Evolutionary conservation across 2,329 filamentous ascomycete genomes (phyloP), one percentile per base, ranked within the genome.

Genomic region (Pseudofabraea citricarpa): DNA sequence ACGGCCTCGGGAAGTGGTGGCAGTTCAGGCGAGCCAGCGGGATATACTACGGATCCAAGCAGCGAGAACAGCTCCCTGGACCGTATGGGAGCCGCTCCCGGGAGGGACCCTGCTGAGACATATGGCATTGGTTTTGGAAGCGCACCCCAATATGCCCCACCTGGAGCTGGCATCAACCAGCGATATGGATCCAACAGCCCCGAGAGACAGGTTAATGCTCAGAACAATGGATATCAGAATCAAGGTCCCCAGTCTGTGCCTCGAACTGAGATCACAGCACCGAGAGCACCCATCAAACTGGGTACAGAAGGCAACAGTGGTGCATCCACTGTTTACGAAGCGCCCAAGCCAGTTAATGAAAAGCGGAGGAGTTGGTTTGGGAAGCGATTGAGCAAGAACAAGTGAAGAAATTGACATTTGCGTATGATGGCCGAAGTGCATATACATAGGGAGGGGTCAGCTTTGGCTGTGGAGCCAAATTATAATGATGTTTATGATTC

Each of bases 11-110:
- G 81, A 18, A 87, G 82, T 57, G 86, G 82, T 27, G 35, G 53
- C 39, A 85, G 79, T 54, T 80, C 83, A 50, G 81, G 71, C 42
- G 90, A 95, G 45, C 82, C 82, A 10, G 83, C 79, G 59, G 83
- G 82, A 44, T 90, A 93, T 64, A 83, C 84, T 52, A 95, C 89
- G 47, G 90, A 95, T 60, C 90, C 87, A 32, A 69, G 87, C 68
- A 95, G 90, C 60, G 87, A 95, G 60, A 95, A 95, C 67, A 94
- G 88, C 68, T 95, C 89, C 2, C 79, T 94, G 54, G 88, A 95
- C 60, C 83, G 88, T 49, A 71, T 82, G 19, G 16, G 16, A 12
- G 27, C 13, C 6, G 69, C 73, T 45, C 76, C 35, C 10, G 76
- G 77, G 55, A 75, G 72, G 20, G 75, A 81, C 38, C 73, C 74